Conservation (phyloP, 148 eudicot species). For the Rheum nobile region DNA sequence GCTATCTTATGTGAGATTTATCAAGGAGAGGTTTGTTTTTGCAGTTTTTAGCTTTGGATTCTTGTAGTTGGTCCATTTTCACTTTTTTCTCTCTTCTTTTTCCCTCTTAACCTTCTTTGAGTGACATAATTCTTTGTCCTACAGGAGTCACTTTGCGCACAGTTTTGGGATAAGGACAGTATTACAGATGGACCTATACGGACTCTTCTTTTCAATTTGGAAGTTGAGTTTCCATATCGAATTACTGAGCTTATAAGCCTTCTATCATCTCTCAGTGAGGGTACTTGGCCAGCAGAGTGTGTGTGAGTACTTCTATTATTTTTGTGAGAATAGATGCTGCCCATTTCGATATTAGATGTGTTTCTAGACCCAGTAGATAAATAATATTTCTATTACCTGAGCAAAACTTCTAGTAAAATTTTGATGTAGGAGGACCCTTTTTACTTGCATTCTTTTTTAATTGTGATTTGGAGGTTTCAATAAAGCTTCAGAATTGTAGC, state of each 20-base stretch:
- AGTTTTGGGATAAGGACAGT: conserved; percentile 94
- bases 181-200: conserved; percentile 90
- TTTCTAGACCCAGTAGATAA: not conserved
- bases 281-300: conserved; percentile 96
- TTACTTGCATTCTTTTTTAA: not conserved
- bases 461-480: not conserved
- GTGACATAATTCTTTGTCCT: conserved; percentile 2
- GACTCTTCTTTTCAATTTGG: conserved; percentile 72
- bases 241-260: conserved; percentile 49
- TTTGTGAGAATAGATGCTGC: not conserved
- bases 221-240: conserved; percentile 82
- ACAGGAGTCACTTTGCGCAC: conserved; percentile 95
- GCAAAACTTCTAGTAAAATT: not conserved
- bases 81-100: not conserved
- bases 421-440: not conserved
- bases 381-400: not conserved
- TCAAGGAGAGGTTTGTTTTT: conserved; percentile 73
- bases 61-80: not conserved
- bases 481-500: not conserved
- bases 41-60: not conserved
- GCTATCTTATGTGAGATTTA: conserved; percentile 69
- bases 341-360: not conserved
- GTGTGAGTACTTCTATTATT: conserved; percentile 47
- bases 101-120: not conserved
- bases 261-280: conserved; percentile 79